Percentiles rank a stretch among this genome's conserved stretches.
These are phyloP conservation scores for Linderniella brevidens DNA, from an alignment of 257 asterid species.

Conservation along the genomic window DNA sequence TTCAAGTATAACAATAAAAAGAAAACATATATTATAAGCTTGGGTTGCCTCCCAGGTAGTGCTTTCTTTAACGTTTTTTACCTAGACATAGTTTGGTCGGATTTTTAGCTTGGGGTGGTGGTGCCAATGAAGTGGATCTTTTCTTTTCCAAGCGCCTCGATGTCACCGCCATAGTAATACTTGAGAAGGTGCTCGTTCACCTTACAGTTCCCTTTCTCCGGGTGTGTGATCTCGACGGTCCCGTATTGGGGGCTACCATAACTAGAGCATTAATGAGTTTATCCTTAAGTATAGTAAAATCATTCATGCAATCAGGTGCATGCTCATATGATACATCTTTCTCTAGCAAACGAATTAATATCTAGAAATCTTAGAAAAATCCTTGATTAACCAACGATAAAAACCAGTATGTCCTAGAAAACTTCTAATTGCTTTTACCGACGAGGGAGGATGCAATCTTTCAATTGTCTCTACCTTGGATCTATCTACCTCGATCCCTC, in stretches of 20 bases:
- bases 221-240: too few relatives aligned
- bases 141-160: too few relatives aligned
- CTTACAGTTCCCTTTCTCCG: too few relatives aligned
- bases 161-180: too few relatives aligned
- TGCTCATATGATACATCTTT: background rate
- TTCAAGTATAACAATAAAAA: too few relatives aligned
- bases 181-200: too few relatives aligned
- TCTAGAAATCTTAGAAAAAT: background rate
- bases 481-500: background rate
- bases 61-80: too few relatives aligned
- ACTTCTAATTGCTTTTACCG: background rate
- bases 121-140: too few relatives aligned
- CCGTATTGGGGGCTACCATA: background rate
- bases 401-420: background rate
- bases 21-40: too few relatives aligned
- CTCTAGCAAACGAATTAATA: background rate
- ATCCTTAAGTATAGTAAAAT: background rate
- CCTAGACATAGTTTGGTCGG: too few relatives aligned
- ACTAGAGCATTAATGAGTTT: background rate
- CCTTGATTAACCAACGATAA: slow-evolving; percentile 1
- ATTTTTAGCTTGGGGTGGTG: too few relatives aligned
- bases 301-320: background rate
- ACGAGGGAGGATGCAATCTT: background rate
- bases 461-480: background rate
- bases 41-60: too few relatives aligned